A percentile compares a stretch with the other conserved stretches of the same genome.
phyloP scores from a whole-genome alignment of 306 rosid species.

The Lotus japonicus region DNA sequence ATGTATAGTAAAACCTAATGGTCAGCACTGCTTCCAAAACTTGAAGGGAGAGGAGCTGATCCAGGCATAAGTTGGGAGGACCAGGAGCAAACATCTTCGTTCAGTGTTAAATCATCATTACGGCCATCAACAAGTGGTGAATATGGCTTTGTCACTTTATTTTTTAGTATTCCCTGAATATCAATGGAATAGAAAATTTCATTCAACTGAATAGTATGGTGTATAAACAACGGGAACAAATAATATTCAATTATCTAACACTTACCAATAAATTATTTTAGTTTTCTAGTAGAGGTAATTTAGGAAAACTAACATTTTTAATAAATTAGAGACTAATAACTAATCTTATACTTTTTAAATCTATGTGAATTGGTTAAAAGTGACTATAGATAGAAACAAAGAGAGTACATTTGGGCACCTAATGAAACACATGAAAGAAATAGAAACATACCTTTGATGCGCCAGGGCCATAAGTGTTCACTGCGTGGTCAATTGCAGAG shows the following conservation, averaged over 20 bases:
- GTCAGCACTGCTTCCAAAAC: constrained; percentile 54
- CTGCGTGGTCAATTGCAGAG: constrained; percentile 72
- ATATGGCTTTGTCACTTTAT: constrained; percentile 66
- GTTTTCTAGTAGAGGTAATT: too few relatives aligned
- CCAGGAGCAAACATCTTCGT: constrained; percentile 48
- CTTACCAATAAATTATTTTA: too few relatives aligned
- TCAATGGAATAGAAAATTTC: constrained; percentile 20
- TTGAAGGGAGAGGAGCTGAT: constrained; percentile 55
- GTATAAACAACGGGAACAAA: not conserved
- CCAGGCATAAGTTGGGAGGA: constrained; percentile 51
- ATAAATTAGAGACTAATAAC: too few relatives aligned
- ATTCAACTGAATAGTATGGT: not conserved
- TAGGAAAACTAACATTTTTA: too few relatives aligned
- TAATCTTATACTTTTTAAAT: too few relatives aligned
- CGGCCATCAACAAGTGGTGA: constrained; percentile 58
- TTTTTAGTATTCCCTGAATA: constrained; percentile 46
- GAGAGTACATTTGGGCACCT: not conserved
- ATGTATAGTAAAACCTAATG: constrained; percentile 5
- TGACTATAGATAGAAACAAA: too few relatives aligned
- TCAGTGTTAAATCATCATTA: constrained; percentile 35
- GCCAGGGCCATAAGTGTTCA: constrained; percentile 60
- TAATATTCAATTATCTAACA: not conserved
- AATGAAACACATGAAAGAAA: not conserved
- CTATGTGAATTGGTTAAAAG: too few relatives aligned
- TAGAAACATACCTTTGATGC: constrained; percentile 56